Evolutionary conservation across 495 filamentous ascomycete species (phyloP).

Genomic region (Cercophora sp.): DNA sequence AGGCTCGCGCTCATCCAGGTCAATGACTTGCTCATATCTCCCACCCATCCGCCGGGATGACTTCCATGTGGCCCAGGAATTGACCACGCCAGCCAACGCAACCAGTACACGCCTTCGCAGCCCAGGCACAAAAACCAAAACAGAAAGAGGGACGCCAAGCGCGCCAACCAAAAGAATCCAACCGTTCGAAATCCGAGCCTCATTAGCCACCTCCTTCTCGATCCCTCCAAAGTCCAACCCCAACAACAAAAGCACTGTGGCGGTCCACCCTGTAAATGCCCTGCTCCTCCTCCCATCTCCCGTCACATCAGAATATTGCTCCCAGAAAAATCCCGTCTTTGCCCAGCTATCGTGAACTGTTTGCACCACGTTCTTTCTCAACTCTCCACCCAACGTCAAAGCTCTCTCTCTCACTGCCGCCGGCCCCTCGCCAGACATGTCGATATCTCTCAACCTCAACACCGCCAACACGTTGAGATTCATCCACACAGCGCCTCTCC

Average conservation of each 20-base stretch:
- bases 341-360: constrained; percentile 82
- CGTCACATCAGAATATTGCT: constrained; percentile 89
- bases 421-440: constrained; percentile 41
- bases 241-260: constrained; percentile 91
- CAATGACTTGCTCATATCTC: constrained; percentile 10
- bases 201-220: not conserved
- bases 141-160: not conserved
- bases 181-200: not conserved
- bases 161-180: not conserved
- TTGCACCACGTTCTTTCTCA: constrained; percentile 74
- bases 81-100: not conserved
- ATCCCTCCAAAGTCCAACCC: constrained; percentile 48
- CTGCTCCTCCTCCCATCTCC: constrained; percentile 85
- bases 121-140: not conserved
- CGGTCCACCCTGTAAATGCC: constrained; percentile 96
- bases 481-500: constrained; percentile 89
- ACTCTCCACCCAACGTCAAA: constrained; percentile 60
- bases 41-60: not conserved
- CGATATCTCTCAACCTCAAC: constrained; percentile 58
- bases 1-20: constrained; percentile 9
- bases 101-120: not conserved
- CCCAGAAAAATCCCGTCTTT: constrained; percentile 93
- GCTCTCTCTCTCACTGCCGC: constrained; percentile 58
- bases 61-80: not conserved
- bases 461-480: constrained; percentile 90